Evolutionary conservation across 2,329 filamentous ascomycete species (phyloP).

Genomic region (Scedosporium minutisporum): DNA sequence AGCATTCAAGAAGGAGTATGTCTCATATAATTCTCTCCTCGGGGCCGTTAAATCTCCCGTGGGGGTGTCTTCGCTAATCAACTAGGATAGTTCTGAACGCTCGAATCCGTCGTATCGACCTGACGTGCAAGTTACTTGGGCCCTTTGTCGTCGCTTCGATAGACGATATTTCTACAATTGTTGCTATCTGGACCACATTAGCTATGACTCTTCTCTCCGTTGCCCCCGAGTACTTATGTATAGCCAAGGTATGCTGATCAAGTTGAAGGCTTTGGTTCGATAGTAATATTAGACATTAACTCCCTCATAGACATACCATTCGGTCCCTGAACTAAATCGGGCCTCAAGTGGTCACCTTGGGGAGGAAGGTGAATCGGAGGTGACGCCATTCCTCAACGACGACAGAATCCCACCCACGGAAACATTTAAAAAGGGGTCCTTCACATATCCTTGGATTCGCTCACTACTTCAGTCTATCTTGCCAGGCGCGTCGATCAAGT

Average conservation of each 20-base stretch:
- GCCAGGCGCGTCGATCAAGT: slow-evolving; percentile 7
- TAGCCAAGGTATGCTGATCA: slow-evolving; percentile 17
- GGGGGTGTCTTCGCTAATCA: background rate
- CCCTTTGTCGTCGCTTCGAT: slow-evolving; percentile 46
- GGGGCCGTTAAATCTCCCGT: background rate
- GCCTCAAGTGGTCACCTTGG: background rate
- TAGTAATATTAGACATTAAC: background rate
- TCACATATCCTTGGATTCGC: background rate
- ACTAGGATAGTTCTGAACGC: slow-evolving; percentile 38
- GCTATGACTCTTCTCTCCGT: slow-evolving; percentile 40
- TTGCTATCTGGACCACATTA: slow-evolving; percentile 39
- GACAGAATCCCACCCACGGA: background rate
- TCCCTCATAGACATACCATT: background rate
- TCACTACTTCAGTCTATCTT: background rate
- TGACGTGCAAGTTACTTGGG: slow-evolving; percentile 48
- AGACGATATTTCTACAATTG: slow-evolving; percentile 34
- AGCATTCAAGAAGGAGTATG: background rate
- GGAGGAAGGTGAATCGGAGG: background rate
- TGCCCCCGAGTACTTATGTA: slow-evolving; percentile 41
- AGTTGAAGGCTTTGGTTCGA: background rate
- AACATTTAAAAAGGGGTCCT: background rate
- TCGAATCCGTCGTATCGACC: slow-evolving; percentile 52
- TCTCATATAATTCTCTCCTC: background rate
- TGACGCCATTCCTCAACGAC: background rate
- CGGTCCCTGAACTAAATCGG: background rate